Conservation (phyloP, 257 asterid genomes). For the Solanum gracilifrons region DNA sequence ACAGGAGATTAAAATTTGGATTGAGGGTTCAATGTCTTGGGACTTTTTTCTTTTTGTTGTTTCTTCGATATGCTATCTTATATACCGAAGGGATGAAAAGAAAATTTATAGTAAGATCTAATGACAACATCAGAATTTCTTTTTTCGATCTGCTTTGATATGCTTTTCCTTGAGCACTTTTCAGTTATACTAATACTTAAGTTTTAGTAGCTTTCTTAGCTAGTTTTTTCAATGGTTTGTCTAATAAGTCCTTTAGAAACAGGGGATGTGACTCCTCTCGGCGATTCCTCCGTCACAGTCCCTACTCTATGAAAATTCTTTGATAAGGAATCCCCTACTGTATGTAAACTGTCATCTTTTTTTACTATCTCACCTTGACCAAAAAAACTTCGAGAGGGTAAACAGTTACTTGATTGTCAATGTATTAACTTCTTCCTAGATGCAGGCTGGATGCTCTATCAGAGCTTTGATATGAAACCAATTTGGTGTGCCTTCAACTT, state of each 20-base stretch:
- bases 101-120: neutral
- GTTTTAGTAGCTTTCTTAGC: neutral
- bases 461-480: neutral
- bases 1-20: neutral
- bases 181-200: neutral
- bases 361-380: neutral
- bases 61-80: neutral
- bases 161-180: neutral
- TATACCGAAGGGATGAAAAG: neutral
- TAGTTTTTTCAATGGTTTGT: neutral
- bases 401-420: neutral
- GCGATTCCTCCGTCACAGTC: neutral
- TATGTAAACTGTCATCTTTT: neutral
- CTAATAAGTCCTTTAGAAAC: neutral
- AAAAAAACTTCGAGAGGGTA: neutral
- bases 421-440: neutral
- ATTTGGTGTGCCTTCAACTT: neutral
- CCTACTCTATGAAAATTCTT: neutral
- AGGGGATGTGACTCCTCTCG: neutral
- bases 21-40: neutral
- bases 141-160: neutral
- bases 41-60: neutral
- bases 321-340: neutral
- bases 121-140: neutral
- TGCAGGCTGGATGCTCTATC: neutral